Evolutionary conservation across 2,329 filamentous ascomycete genomes (phyloP), one percentile per base, ranked within the genome.

Genomic region (Metarhizium humberi): DNA sequence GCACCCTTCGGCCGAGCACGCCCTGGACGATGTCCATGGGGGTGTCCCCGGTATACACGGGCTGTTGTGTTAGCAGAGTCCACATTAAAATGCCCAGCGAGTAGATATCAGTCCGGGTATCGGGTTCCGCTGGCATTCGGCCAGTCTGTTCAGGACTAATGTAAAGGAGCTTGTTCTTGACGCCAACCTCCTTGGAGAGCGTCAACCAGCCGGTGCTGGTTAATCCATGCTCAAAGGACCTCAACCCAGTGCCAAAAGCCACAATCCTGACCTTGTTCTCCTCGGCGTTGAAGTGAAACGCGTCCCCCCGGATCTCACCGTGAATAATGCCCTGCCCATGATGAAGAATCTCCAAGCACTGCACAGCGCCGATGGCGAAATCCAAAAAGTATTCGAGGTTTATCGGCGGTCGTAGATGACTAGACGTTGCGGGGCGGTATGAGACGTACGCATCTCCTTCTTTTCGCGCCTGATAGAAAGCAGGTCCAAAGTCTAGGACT

Each of bases 131-230:
- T 3, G 91, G 89, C 80, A 96, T 87, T 20, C 92, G 85, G 14
- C 92, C 92, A 2, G 92, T 96, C 74, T 96, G 92, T 67, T 97
- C 92, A 0, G 92, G 92, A 50, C 91, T 92, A 66, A 96, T 95
- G 66, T 90, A 96, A 52, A 92, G 84, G 20, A 97, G 76, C 70
- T 95, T 96, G 66, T 92, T 86, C 71, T 90, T 91, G 45, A 91
- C 89, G 2, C 92, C 92, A 7, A 91, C 73, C 67, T 96, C 89
- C 57, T 87, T 86, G 13, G 89, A 92, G 10, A 96, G 73, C 0
- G 81, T 81, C 11, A 87, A 88, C 92, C 92, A 97, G 38, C 91
- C 91, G 20, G 88, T 86, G 63, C 89, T 92, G 7, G 82, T 85
- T 51, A 97, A 76, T 4, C 92, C 90, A 71, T 96, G 90, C 69